Percentiles rank a stretch among this genome's conserved stretches.
These are phyloP conservation scores for Lunularia cruciata DNA, from an alignment of 225 moss, liverwort and hornwort species.

Conservation along the genomic window DNA sequence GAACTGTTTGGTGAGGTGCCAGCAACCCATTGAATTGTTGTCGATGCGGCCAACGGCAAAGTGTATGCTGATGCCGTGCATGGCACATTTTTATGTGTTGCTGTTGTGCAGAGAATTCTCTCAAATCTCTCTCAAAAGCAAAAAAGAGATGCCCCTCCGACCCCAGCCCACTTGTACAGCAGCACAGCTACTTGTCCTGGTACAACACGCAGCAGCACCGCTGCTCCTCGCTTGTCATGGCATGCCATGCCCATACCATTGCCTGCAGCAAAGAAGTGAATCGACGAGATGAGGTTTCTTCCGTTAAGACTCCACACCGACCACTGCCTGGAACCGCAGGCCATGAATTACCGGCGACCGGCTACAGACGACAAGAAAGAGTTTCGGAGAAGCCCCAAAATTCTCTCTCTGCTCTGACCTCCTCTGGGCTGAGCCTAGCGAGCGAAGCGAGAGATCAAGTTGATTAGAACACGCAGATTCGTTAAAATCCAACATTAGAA, in stretches of 20 bases:
- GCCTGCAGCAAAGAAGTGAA: not conserved
- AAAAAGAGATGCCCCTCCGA: not conserved
- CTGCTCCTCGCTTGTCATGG: not conserved
- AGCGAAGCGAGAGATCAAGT: not conserved
- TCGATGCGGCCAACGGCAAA: not conserved
- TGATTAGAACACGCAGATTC: slow-evolving; percentile 13
- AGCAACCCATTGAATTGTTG: not conserved
- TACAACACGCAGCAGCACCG: not conserved
- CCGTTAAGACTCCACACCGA: not conserved
- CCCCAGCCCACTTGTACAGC: not conserved
- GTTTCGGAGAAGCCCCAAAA: not conserved
- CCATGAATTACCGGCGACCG: not conserved
- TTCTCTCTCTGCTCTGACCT: not conserved
- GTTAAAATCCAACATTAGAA: slow-evolving; percentile 2
- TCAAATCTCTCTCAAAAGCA: slow-evolving; percentile 10
- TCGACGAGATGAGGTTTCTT: not conserved
- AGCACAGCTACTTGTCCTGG: not conserved
- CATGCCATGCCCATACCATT: slow-evolving; percentile 1
- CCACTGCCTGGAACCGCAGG: not conserved
- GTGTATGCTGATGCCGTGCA: not conserved
- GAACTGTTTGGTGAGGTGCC: not conserved
- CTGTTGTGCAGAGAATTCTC: not conserved
- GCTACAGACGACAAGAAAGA: not conserved
- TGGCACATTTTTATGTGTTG: not conserved
- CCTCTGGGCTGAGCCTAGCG: not conserved